A percentile compares a stretch with the other conserved stretches of the same genome.
phyloP scores from a whole-genome alignment of 75 land plant species.

The Sequoiadendron giganteum region DNA sequence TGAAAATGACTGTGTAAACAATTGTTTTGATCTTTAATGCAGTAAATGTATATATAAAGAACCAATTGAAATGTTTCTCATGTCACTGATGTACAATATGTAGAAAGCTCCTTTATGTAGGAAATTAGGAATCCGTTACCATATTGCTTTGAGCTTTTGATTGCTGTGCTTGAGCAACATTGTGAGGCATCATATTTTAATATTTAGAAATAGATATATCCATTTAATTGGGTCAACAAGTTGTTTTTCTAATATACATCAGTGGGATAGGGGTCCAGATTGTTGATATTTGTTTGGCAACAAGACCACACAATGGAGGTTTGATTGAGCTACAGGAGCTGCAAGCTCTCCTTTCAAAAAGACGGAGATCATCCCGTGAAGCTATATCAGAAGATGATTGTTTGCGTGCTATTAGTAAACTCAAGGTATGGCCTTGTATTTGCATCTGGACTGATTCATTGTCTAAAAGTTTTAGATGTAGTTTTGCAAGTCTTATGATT shows the following conservation, averaged over 20 bases:
- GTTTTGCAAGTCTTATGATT: constrained; percentile 8
- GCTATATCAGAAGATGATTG: constrained; percentile 92
- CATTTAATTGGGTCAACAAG: not conserved
- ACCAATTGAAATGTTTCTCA: not conserved
- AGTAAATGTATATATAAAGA: not conserved
- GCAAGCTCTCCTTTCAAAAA: constrained; percentile 58
- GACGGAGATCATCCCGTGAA: constrained; percentile 71
- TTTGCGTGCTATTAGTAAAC: constrained; percentile 84
- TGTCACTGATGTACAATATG: not conserved
- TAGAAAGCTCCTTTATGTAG: not conserved
- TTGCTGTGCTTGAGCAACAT: not conserved
- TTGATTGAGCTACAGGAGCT: constrained; percentile 84
- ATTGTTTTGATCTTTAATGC: not conserved
- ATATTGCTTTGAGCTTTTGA: not conserved
- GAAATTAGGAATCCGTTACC: not conserved
- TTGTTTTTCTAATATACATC: not conserved
- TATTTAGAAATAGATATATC: not conserved
- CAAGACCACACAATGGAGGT: constrained; percentile 89
- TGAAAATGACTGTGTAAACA: not conserved
- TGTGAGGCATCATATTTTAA: not conserved
- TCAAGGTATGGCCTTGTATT: constrained; percentile 54
- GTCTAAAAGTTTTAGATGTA: not conserved
- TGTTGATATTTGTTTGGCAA: constrained; percentile 93
- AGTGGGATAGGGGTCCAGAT: constrained; percentile 81
- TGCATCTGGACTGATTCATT: not conserved